Base-by-base conservation (phyloP, 1,284 basidiomycete genomes). In the Puccinia novopanici region DNA sequence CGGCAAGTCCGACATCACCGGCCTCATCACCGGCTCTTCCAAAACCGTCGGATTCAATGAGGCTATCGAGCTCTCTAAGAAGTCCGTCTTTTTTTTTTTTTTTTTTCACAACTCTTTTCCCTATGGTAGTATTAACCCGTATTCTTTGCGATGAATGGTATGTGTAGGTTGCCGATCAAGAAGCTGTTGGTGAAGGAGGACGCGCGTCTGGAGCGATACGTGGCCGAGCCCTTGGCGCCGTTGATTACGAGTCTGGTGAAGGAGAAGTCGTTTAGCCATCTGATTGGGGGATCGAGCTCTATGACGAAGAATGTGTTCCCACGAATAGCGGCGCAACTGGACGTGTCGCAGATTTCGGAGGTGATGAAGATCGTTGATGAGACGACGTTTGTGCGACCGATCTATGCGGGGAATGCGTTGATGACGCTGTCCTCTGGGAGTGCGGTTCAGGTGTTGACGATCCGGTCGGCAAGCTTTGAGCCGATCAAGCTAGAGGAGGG, bases 361-460 rank as follows among this genome's bases (percentile, higher is more conserved):
- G 91, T 99, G 83, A 93, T 97, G 84, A 89, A 90, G 68, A 91
- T 98, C 84, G 91, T 97, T 84, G 84, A 88, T 2, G 90, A 91
- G 72, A 91, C 91, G 85, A 90, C 85, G 90, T 98, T 97, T 87
- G 90, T 92, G 12, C 92, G 96, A 65, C 95, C 94, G 65, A 97
- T 99, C 86, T 99, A 99, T 85, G 97, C 97, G 72, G 97, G 97
- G 72, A 99, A 99, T 86, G 97, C 97, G 68, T 94, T 99, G 82
- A 90, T 95, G 48, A 98, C 95, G 67, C 91, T 99, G 83, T 91
- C 92, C 83, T 93, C 93, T 5, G 88, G 91, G 0, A 88, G 95
- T 85, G 89, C 89, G 72, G 87, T 96, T 88, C 98, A 98, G 86
- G 91, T 99, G 85, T 93, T 99, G 87, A 98, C 97, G 40, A 93